phyloP scores from a whole-genome alignment of 1,284 basidiomycete species.

The Austroboletus novae-zelandiae region DNA sequence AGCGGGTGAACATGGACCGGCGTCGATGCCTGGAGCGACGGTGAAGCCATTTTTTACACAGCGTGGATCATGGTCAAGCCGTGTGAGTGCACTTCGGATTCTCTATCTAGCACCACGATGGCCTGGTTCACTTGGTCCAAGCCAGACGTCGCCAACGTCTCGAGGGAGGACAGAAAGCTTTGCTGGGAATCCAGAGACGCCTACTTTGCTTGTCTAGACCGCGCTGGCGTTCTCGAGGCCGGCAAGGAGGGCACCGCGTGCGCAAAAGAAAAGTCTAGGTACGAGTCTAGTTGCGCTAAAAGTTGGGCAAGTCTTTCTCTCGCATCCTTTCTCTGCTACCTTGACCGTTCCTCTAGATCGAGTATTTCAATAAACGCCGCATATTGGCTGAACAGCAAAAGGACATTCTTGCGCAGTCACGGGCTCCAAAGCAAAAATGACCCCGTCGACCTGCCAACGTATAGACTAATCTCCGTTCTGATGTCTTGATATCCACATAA shows the following conservation, averaged over 20 bases:
- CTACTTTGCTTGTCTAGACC: conserved; percentile 77
- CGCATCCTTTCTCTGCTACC: neutral
- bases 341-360: conserved; percentile 51
- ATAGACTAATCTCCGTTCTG: neutral
- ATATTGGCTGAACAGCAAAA: conserved; percentile 73
- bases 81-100: conserved; percentile 13
- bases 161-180: conserved; percentile 56
- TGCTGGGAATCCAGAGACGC: conserved; percentile 79
- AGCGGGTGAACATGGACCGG: conserved; percentile 68
- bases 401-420: conserved; percentile 57
- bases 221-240: conserved; percentile 58
- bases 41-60: conserved; percentile 32
- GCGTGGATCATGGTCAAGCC: conserved; percentile 10
- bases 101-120: conserved; percentile 17
- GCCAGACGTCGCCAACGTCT: conserved; percentile 40
- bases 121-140: conserved; percentile 30
- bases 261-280: conserved; percentile 46
- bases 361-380: conserved; percentile 81
- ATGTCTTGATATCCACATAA: conserved; percentile 10
- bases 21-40: conserved; percentile 36
- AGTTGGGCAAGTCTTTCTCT: conserved; percentile 66
- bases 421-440: conserved; percentile 36
- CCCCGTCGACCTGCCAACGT: neutral
- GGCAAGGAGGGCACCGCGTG: conserved; percentile 65
- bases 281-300: conserved; percentile 69